These are phyloP conservation scores for Jamesozyma hellenica DNA, from an alignment of 805 yeast genomes.

Conservation along the genomic window DNA sequence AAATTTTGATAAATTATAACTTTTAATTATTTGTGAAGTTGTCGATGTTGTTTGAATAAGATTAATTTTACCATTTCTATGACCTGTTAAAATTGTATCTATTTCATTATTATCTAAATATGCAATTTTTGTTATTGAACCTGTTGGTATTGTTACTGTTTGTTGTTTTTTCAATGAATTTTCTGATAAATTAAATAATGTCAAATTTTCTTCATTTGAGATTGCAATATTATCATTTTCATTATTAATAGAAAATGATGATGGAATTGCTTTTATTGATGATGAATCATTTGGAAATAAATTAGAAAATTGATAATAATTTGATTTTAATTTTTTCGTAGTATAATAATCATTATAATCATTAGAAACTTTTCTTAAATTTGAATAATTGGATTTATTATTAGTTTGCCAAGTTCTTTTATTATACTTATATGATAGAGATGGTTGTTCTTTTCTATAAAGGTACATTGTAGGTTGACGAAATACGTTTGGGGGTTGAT, in stretches of 20 bases:
- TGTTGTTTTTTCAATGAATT: constrained; percentile 14
- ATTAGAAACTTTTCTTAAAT: constrained; percentile 20
- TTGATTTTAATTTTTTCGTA: constrained; percentile 20
- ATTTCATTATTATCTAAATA: background rate
- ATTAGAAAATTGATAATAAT: constrained; percentile 15
- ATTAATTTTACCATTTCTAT: constrained; percentile 64
- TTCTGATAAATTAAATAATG: constrained; percentile 9
- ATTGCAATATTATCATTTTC: constrained; percentile 11
- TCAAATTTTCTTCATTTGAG: constrained; percentile 15
- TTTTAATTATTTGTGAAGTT: constrained; percentile 63
- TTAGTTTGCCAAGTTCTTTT: constrained; percentile 18
- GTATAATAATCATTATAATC: constrained; percentile 23
- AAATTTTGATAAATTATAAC: constrained; percentile 72
- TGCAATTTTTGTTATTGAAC: constrained; percentile 8
- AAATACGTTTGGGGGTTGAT: constrained; percentile 20
- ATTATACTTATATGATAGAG: constrained; percentile 3
- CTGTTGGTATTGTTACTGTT: constrained; percentile 20
- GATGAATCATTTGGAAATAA: background rate
- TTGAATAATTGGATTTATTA: constrained; percentile 15
- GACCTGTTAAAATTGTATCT: constrained; percentile 51
- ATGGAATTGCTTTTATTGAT: too few species aligned
- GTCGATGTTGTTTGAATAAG: constrained; percentile 46
- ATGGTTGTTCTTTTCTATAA: constrained; percentile 9
- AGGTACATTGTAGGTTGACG: constrained; percentile 21
- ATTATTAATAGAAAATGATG: constrained; percentile 9